Conservation (phyloP, 2,329 filamentous ascomycete genomes). For the Metarhizium rileyi region DNA sequence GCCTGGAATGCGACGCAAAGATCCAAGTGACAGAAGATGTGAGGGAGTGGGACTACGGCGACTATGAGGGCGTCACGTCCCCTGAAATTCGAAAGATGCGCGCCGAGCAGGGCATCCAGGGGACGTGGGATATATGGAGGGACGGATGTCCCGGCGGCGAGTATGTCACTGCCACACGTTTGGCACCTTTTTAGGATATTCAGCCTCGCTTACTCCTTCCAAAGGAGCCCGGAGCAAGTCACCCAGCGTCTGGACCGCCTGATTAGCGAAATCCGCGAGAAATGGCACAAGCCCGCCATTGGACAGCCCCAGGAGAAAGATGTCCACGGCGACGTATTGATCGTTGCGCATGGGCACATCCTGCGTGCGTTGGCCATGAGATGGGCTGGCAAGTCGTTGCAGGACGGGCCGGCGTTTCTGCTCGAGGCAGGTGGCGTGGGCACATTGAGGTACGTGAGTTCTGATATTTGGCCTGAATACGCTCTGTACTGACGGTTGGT, state of each 20-base stretch:
- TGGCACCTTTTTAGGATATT: not conserved
- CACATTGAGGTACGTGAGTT: conserved; percentile 53
- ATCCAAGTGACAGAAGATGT: conserved; percentile 63
- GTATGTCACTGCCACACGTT: conserved; percentile 36
- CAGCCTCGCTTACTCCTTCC: not conserved
- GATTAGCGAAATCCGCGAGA: conserved; percentile 63
- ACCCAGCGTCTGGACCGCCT: conserved; percentile 62
- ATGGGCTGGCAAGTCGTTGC: conserved; percentile 66
- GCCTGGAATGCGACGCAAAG: conserved; percentile 44
- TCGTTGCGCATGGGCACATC: conserved; percentile 88
- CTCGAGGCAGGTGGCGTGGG: conserved; percentile 85
- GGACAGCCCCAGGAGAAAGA: conserved; percentile 36
- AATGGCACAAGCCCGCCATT: conserved; percentile 54
- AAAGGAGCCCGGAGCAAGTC: conserved; percentile 63
- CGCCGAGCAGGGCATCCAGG: conserved; percentile 44
- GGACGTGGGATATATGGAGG: conserved; percentile 77
- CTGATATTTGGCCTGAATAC: too few species aligned
- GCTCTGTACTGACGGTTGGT: not conserved
- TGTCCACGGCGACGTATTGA: conserved; percentile 30
- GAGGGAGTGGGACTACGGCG: conserved; percentile 80
- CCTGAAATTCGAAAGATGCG: conserved; percentile 53
- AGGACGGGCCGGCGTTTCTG: conserved; percentile 67
- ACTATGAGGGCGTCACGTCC: conserved; percentile 74
- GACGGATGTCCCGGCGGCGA: conserved; percentile 82
- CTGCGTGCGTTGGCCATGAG: conserved; percentile 79